phyloP scores from a whole-genome alignment of 805 yeast species.

The Metschnikowia sp. region DNA sequence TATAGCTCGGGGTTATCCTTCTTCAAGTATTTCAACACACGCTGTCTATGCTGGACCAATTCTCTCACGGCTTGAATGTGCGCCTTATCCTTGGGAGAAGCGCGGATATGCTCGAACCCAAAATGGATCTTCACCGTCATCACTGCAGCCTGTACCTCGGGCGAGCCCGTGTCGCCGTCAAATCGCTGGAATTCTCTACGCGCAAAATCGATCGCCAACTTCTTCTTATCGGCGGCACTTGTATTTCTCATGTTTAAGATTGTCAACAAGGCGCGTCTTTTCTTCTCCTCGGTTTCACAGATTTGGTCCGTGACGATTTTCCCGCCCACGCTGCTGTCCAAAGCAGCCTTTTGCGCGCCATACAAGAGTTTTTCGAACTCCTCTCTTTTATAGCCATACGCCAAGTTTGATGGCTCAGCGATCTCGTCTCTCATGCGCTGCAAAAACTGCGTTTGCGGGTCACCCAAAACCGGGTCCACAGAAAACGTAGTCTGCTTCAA shows the following conservation, averaged over 20 bases:
- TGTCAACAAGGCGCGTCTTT: slow-evolving; percentile 66
- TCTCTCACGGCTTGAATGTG: slow-evolving; percentile 72
- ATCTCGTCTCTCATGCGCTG: slow-evolving; percentile 63
- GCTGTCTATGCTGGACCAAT: slow-evolving; percentile 87
- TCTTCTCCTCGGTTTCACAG: slow-evolving; percentile 43
- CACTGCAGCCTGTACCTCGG: slow-evolving; percentile 95
- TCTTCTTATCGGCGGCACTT: slow-evolving; percentile 51
- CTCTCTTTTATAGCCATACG: slow-evolving; percentile 52
- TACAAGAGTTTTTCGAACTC: slow-evolving; percentile 74
- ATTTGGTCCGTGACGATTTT: slow-evolving; percentile 28
- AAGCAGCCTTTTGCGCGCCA: slow-evolving; percentile 69
- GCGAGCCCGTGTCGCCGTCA: slow-evolving; percentile 90
- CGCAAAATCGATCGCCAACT: slow-evolving; percentile 62
- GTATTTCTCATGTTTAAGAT: slow-evolving; percentile 75
- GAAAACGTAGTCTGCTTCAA: slow-evolving; percentile 29
- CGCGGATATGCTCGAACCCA: slow-evolving; percentile 65
- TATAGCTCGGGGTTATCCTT: slow-evolving; percentile 76
- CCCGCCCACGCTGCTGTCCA: slow-evolving; percentile 35
- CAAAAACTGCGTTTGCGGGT: slow-evolving; percentile 61
- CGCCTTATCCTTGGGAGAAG: slow-evolving; percentile 67
- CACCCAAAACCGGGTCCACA: slow-evolving; percentile 86
- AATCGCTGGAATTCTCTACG: slow-evolving; percentile 74
- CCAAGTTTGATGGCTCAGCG: slow-evolving; percentile 61
- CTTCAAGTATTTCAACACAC: slow-evolving; percentile 76
- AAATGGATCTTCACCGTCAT: slow-evolving; percentile 77